Conservation (phyloP, 495 filamentous ascomycete genomes). For the Cladorrhinum samala region DNA sequence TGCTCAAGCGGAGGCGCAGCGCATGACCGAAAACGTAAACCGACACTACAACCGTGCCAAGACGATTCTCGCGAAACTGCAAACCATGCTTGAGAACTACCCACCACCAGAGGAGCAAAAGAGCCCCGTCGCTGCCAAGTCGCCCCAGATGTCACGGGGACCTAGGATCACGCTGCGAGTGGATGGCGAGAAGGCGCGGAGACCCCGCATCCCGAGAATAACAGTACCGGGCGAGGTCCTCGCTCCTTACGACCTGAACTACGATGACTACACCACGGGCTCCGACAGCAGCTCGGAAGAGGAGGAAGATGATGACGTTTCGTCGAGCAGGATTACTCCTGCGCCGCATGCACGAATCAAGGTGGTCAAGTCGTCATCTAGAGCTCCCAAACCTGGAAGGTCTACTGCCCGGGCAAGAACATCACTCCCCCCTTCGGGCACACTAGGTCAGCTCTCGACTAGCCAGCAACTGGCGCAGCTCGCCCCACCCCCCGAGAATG, state of each 20-base stretch:
- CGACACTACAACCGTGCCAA: constrained; percentile 71
- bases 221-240: constrained; percentile 55
- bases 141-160: constrained; percentile 51
- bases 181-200: constrained; percentile 45
- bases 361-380: constrained; percentile 26
- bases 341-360: constrained; percentile 37
- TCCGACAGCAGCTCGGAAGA: constrained; percentile 41
- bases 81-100: constrained; percentile 59
- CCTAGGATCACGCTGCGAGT: constrained; percentile 60
- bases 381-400: constrained; percentile 34
- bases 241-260: constrained; percentile 51
- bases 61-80: constrained; percentile 74
- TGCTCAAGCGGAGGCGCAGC: constrained; percentile 73
- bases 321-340: constrained; percentile 27
- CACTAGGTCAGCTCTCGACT: constrained; percentile 61
- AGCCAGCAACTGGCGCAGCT: constrained; percentile 72
- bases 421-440: constrained; percentile 48
- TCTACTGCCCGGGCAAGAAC: constrained; percentile 23
- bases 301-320: constrained; percentile 29
- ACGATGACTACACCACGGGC: constrained; percentile 42
- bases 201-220: constrained; percentile 40
- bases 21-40: constrained; percentile 69
- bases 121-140: constrained; percentile 41
- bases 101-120: constrained; percentile 48
- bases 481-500: constrained; percentile 71